phyloP scores from a whole-genome alignment of 257 asterid genomes.

The Thymus quinquecostatus region DNA sequence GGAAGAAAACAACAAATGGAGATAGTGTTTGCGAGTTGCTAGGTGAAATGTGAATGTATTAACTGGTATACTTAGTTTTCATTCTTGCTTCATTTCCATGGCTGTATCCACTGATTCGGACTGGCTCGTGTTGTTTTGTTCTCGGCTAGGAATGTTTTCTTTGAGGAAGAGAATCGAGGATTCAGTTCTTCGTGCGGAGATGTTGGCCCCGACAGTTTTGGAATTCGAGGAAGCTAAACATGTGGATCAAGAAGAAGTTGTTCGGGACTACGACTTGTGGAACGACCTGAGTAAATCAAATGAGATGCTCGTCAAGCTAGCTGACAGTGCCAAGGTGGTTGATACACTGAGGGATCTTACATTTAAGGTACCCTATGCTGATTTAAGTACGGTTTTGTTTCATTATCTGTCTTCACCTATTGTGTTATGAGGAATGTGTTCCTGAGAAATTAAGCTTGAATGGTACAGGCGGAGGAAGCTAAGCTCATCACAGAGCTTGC shows the following conservation, averaged over 20 bases:
- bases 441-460: constrained; percentile 16
- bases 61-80: neutral
- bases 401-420: neutral
- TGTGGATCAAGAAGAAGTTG: constrained; percentile 56
- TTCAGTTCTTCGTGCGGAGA: constrained; percentile 79
- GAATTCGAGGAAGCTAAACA: constrained; percentile 69
- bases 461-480: constrained; percentile 84
- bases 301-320: constrained; percentile 61
- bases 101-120: neutral
- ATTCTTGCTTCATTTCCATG: constrained; percentile 8
- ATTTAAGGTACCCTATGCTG: constrained; percentile 52
- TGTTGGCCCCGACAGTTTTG: constrained; percentile 64
- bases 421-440: constrained; percentile 1
- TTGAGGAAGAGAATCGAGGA: constrained; percentile 77
- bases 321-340: constrained; percentile 67
- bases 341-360: constrained; percentile 70
- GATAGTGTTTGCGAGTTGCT: neutral
- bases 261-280: constrained; percentile 69
- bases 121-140: constrained; percentile 16
- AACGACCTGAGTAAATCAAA: constrained; percentile 66
- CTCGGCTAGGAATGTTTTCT: constrained; percentile 64
- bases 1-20: neutral
- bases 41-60: neutral
- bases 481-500: constrained; percentile 85
- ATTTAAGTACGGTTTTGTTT: neutral